phyloP scores from a whole-genome alignment of 2,329 filamentous ascomycete genomes.

The Sporothrix schenckii region DNA sequence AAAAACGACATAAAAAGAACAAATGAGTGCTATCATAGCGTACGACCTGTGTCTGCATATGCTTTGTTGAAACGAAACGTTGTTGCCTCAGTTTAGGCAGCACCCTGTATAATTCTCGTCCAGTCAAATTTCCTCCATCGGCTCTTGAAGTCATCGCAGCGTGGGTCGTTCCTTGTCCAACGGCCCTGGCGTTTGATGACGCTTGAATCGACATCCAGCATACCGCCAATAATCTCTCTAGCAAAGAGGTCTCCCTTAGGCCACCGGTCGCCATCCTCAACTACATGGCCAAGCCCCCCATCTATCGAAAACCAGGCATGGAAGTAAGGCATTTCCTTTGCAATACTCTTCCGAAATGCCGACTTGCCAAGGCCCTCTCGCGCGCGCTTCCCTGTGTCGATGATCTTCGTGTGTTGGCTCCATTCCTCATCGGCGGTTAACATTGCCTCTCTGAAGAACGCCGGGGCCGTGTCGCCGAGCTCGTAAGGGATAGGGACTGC shows the following conservation, averaged over 20 bases:
- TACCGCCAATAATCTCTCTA: conserved; percentile 86
- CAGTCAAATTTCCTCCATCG: conserved; percentile 94
- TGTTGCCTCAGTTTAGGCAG: neutral
- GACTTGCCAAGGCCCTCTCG: conserved; percentile 71
- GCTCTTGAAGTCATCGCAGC: conserved; percentile 78
- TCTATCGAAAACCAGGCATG: conserved; percentile 95
- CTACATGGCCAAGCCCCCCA: conserved; percentile 87
- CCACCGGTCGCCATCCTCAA: conserved; percentile 85
- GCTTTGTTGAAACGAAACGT: neutral
- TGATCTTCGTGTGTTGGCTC: conserved; percentile 92
- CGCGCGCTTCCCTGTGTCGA: conserved; percentile 74
- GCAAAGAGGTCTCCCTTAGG: conserved; percentile 91
- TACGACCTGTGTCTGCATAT: neutral
- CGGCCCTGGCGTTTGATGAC: conserved; percentile 87
- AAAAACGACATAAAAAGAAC: neutral
- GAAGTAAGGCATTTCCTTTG: conserved; percentile 98
- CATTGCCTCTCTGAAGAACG: conserved; percentile 95
- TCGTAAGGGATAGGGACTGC: conserved; percentile 87
- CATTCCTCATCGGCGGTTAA: conserved; percentile 87
- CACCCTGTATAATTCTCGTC: conserved; percentile 60
- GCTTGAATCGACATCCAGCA: conserved; percentile 80
- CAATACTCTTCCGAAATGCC: conserved; percentile 80
- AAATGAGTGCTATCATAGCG: no score
- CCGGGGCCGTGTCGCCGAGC: conserved; percentile 86
- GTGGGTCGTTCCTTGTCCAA: conserved; percentile 71